Percentiles rank a stretch among this genome's conserved stretches.
These are phyloP conservation scores for Curvularia sp. DNA, from an alignment of 2,329 filamentous ascomycete species.

Conservation along the genomic window DNA sequence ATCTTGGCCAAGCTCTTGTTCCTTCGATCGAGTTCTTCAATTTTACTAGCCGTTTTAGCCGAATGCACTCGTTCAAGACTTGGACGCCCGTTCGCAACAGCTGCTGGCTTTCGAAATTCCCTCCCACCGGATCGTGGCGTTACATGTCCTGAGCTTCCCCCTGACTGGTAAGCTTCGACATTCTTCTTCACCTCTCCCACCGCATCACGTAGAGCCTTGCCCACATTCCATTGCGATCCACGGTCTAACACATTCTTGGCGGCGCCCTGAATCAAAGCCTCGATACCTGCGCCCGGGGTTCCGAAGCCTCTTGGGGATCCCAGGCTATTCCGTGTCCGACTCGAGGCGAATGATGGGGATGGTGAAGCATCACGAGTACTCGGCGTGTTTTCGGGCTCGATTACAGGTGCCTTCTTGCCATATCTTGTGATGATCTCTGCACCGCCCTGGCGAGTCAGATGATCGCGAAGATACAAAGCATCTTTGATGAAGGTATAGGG, in stretches of 20 bases:
- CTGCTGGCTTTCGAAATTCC: slow-evolving; percentile 44
- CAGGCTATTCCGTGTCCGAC: slow-evolving; percentile 37
- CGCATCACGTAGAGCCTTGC: slow-evolving; percentile 80
- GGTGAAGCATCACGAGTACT: slow-evolving; percentile 40
- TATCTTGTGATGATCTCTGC: slow-evolving; percentile 74
- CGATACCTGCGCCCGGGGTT: slow-evolving; percentile 58
- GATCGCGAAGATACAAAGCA: slow-evolving; percentile 74
- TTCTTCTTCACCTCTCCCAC: slow-evolving; percentile 81
- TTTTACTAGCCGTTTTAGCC: slow-evolving; percentile 34
- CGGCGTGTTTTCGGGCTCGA: slow-evolving; percentile 35
- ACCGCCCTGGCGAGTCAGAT: slow-evolving; percentile 69
- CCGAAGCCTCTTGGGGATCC: slow-evolving; percentile 39
- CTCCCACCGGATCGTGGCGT: slow-evolving; percentile 45
- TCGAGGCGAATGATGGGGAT: slow-evolving; percentile 31
- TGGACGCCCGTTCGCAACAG: slow-evolving; percentile 27
- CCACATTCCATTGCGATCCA: slow-evolving; percentile 78
- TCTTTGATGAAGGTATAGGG: slow-evolving; percentile 86
- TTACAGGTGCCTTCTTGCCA: slow-evolving; percentile 56
- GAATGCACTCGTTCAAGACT: slow-evolving; percentile 32
- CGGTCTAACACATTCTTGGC: slow-evolving; percentile 76
- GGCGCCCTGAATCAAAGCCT: slow-evolving; percentile 76
- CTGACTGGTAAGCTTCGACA: slow-evolving; percentile 68
- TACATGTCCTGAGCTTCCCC: slow-evolving; percentile 35
- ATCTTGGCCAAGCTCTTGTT: slow-evolving; percentile 72
- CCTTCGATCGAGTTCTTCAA: slow-evolving; percentile 64